Percentiles rank a stretch among this genome's conserved stretches.
phyloP scores from a whole-genome alignment of 805 yeast species.

The Metschnikowia chrysomelidarum region DNA sequence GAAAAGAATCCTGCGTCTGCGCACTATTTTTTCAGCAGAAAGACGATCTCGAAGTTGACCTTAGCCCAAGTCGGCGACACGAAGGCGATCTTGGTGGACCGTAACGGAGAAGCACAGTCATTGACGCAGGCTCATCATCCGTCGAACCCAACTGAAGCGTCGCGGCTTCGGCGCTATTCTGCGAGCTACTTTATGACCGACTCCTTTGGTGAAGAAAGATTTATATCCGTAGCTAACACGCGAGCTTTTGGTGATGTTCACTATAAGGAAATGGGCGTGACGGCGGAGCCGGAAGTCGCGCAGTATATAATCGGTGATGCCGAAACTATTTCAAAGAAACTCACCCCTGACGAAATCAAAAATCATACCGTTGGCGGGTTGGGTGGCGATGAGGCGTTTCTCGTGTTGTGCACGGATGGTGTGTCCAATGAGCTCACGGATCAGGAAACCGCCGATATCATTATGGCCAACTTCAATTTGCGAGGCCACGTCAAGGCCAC shows the following conservation, averaged over 20 bases:
- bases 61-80: constrained; percentile 95
- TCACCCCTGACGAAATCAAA: constrained; percentile 38
- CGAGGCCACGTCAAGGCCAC: constrained; percentile 69
- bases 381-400: constrained; percentile 86
- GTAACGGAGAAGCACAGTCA: constrained; percentile 72
- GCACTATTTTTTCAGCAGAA: constrained; percentile 59
- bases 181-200: constrained; percentile 71
- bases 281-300: constrained; percentile 88
- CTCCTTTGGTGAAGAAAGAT: constrained; percentile 90
- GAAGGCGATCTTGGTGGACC: constrained; percentile 80
- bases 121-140: constrained; percentile 87
- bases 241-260: constrained; percentile 87
- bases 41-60: constrained; percentile 62
- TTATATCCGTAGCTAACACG: constrained; percentile 82
- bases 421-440: constrained; percentile 77
- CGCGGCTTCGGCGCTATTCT: constrained; percentile 63
- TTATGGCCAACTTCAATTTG: constrained; percentile 63
- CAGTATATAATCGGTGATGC: constrained; percentile 66
- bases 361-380: constrained; percentile 40
- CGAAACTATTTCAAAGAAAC: constrained; percentile 29
- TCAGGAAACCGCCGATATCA: constrained; percentile 87
- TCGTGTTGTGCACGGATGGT: constrained; percentile 86
- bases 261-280: constrained; percentile 79
- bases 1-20: constrained; percentile 29
- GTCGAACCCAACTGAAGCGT: constrained; percentile 71